Percentiles rank a stretch among this genome's conserved stretches.
phyloP scores from a whole-genome alignment of 2,329 filamentous ascomycete genomes.

The Pseudogymnoascus verrucosus region DNA sequence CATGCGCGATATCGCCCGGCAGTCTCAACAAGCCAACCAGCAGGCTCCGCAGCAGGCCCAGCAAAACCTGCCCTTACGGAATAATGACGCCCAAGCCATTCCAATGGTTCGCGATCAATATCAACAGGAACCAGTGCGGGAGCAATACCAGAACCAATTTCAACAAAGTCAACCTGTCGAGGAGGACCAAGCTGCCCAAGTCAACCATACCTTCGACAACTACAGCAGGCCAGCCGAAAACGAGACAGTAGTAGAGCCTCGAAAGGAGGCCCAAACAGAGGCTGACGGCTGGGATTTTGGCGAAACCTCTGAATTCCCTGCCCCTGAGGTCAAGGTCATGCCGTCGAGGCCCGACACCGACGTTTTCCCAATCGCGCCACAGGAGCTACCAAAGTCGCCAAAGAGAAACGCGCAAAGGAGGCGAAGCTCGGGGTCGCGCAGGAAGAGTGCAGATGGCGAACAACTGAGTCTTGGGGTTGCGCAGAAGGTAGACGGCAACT shows the following conservation, averaged over 20 bases:
- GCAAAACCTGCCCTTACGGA: slow-evolving; percentile 29
- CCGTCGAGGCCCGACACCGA: slow-evolving; percentile 74
- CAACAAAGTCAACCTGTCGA: slow-evolving; percentile 31
- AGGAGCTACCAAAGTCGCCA: slow-evolving; percentile 69
- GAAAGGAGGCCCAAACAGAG: slow-evolving; percentile 35
- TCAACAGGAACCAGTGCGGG: not conserved
- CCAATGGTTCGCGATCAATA: slow-evolving; percentile 44
- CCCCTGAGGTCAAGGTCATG: slow-evolving; percentile 43
- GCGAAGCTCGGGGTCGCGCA: slow-evolving; percentile 69
- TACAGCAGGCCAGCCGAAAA: slow-evolving; percentile 43
- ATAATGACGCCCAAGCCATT: slow-evolving; percentile 35
- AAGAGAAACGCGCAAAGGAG: slow-evolving; percentile 66
- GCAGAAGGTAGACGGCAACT: slow-evolving; percentile 65
- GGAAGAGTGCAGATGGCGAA: slow-evolving; percentile 62
- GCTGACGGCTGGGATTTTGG: slow-evolving; percentile 90
- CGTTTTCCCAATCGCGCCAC: slow-evolving; percentile 71
- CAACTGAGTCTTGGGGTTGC: slow-evolving; percentile 39
- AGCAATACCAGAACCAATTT: slow-evolving; percentile 22
- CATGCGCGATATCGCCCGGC: slow-evolving; percentile 32
- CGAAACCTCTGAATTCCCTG: slow-evolving; percentile 57
- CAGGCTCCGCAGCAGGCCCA: slow-evolving; percentile 37
- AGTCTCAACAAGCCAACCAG: slow-evolving; percentile 46
- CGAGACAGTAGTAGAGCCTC: slow-evolving; percentile 24
- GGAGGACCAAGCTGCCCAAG: slow-evolving; percentile 45
- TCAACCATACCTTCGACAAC: slow-evolving; percentile 50